Conservation (phyloP, 495 filamentous ascomycete genomes). For the Talaromyces proteolyticus region DNA sequence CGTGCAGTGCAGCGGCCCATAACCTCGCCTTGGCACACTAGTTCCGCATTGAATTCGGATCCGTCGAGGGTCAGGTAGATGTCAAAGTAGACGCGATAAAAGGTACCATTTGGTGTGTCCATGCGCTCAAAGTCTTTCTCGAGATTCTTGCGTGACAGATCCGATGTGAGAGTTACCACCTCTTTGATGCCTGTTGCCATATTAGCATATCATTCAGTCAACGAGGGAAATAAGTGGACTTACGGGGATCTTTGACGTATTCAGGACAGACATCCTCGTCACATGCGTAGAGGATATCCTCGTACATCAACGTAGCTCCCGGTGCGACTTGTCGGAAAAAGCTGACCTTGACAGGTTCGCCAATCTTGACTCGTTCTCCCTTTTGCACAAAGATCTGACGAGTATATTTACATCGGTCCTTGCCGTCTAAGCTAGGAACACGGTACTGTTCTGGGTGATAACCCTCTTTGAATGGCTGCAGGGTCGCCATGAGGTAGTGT, state of each 20-base stretch:
- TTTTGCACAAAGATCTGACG: conserved; percentile 98
- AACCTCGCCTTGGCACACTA: conserved; percentile 97
- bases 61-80: conserved; percentile 95
- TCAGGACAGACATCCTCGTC: conserved; percentile 98
- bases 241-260: conserved; percentile 98
- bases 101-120: conserved; percentile 97
- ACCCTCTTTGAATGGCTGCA: conserved; percentile 98
- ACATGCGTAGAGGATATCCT: conserved; percentile 96
- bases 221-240: conserved; percentile 33
- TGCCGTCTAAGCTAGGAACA: conserved; percentile 91
- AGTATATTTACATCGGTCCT: conserved; percentile 98
- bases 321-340: conserved; percentile 98
- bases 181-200: conserved; percentile 83
- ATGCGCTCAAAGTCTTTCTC: conserved; percentile 99
- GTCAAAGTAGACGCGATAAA: conserved; percentile 82
- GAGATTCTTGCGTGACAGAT: conserved; percentile 94
- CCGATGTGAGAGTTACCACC: conserved; percentile 94
- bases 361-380: conserved; percentile 97
- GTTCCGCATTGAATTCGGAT: conserved; percentile 94
- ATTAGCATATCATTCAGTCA: conserved; percentile 1
- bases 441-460: conserved; percentile 98
- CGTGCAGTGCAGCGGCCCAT: conserved; percentile 94
- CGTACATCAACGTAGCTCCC: conserved; percentile 97
- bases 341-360: conserved; percentile 96
- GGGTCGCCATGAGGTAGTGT: conserved; percentile 98